These are phyloP conservation scores for Ramularia endophylla DNA, from an alignment of 2,329 filamentous ascomycete genomes.

Conservation along the genomic window DNA sequence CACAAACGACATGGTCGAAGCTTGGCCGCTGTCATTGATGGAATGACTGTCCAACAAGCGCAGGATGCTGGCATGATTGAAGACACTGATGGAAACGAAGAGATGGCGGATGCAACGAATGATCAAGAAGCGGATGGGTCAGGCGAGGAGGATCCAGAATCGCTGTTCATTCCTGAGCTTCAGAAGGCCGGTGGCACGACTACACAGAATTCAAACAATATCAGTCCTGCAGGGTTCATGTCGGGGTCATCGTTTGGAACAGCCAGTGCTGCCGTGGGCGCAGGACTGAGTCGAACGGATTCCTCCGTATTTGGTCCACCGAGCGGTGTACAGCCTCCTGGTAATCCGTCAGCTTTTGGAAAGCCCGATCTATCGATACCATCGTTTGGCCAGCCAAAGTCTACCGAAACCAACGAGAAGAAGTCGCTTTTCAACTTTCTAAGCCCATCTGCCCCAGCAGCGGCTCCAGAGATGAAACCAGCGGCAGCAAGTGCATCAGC, in stretches of 20 bases:
- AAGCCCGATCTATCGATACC: no score
- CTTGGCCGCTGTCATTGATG: conserved; percentile 53
- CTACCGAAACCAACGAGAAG: no score
- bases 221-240: not conserved
- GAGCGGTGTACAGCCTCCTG: not conserved
- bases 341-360: no score
- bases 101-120: conserved; percentile 17
- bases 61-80: conserved; percentile 45
- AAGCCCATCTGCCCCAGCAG: no score
- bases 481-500: no score
- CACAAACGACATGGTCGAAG: conserved; percentile 51
- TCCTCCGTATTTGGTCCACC: conserved; percentile 13
- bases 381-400: no score
- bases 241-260: conserved; percentile 13
- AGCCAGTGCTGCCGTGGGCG: conserved; percentile 1
- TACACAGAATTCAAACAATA: conserved; percentile 1
- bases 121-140: conserved; percentile 27
- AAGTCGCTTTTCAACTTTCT: no score
- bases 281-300: no score
- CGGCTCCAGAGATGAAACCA: no score
- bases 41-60: conserved; percentile 49
- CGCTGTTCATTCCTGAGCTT: conserved; percentile 38
- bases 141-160: conserved; percentile 26
- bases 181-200: conserved; percentile 1
- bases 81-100: conserved; percentile 34